Percentiles rank a stretch among this genome's conserved stretches.
Evolutionary conservation across 176 grass and related monocot species (phyloP).

Genomic region (Cymbopogon citratus): DNA sequence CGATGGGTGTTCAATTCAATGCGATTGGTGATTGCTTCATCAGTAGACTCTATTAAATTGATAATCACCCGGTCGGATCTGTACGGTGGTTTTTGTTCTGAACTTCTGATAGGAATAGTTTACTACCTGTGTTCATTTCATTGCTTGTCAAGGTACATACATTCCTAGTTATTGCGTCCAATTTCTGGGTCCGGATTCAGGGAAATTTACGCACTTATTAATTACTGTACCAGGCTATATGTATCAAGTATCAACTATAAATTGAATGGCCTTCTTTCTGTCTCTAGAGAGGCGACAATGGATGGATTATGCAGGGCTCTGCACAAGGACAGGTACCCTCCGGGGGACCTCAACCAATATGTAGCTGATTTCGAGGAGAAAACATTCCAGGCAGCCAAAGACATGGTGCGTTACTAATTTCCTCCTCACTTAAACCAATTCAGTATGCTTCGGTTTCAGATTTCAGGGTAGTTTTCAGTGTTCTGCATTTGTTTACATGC

Average conservation of each 20-base stretch:
- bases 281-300: neutral
- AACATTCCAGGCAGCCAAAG: neutral
- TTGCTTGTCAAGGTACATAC: too few species aligned
- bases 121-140: too few species aligned
- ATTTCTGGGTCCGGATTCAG: neutral
- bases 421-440: neutral
- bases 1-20: neutral
- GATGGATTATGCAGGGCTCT: neutral
- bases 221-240: neutral
- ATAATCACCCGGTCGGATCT: too few species aligned
- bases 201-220: neutral
- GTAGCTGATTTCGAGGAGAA: neutral
- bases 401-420: neutral
- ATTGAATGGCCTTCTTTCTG: neutral
- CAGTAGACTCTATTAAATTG: too few species aligned
- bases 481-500: neutral
- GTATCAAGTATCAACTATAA: neutral
- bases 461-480: neutral
- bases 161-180: neutral
- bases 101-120: too few species aligned
- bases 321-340: too few species aligned
- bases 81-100: too few species aligned
- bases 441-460: neutral
- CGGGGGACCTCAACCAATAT: neutral
- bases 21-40: too few species aligned